phyloP scores from a whole-genome alignment of 345 rosid species.

The Litchi chinensis region DNA sequence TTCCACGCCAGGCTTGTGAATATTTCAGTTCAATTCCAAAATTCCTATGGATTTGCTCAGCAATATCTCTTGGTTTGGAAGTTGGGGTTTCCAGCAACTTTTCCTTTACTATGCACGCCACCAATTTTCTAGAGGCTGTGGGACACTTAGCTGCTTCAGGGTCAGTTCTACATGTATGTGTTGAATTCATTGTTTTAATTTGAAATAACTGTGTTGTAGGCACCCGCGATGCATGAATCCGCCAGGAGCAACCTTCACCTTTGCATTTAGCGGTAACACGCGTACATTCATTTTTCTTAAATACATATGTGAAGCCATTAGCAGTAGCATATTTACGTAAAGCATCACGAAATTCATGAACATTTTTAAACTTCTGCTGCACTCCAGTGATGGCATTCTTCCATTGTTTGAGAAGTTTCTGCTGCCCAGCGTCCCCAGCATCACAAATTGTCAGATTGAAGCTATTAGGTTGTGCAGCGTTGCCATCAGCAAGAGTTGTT shows the following conservation, averaged over 20 bases:
- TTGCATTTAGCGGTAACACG: slow-evolving; percentile 53
- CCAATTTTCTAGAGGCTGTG: slow-evolving; percentile 53
- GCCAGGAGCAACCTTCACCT: slow-evolving; percentile 60
- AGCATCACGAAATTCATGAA: slow-evolving; percentile 53
- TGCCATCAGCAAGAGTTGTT: slow-evolving; percentile 13
- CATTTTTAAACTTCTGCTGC: slow-evolving; percentile 58
- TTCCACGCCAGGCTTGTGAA: slow-evolving; percentile 58
- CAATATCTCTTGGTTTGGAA: slow-evolving; percentile 57
- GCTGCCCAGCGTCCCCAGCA: slow-evolving; percentile 30
- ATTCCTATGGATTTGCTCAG: slow-evolving; percentile 43
- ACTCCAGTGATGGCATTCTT: slow-evolving; percentile 52
- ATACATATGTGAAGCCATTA: slow-evolving; percentile 48
- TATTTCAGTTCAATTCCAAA: slow-evolving; percentile 58
- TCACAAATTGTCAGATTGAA: slow-evolving; percentile 13
- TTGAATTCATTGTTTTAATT: slow-evolving; percentile 47
- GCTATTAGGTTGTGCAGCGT: slow-evolving; percentile 1
- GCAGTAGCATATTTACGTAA: slow-evolving; percentile 58
- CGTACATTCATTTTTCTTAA: slow-evolving; percentile 51
- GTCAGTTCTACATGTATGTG: slow-evolving; percentile 55
- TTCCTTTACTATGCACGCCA: slow-evolving; percentile 51
- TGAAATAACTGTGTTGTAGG: slow-evolving; percentile 46
- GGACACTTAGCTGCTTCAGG: slow-evolving; percentile 10
- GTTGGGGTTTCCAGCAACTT: slow-evolving; percentile 50
- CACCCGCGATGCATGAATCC: slow-evolving; percentile 50
- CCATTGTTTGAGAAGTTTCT: slow-evolving; percentile 44